Evolutionary conservation across 1,139 yeast species (phyloP), one percentile per base, ranked within the genome.

Genomic region (Taiozyma sp.): DNA sequence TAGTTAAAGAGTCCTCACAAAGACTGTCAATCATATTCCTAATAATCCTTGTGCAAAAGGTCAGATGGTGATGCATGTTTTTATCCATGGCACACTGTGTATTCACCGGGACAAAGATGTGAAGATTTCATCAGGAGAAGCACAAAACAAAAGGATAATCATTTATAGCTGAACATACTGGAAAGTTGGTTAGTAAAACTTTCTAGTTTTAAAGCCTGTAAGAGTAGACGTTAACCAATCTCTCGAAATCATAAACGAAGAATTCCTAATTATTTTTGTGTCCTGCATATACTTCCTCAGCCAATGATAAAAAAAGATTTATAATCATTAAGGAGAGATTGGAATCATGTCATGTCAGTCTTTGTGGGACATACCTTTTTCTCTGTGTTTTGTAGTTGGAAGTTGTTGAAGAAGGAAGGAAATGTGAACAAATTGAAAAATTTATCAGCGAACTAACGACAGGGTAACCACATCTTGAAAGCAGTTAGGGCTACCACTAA

Each of bases 21-120:
- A 30, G 34, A 30, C 34, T 13, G 4, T 13, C 34, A 30, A 30
- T 30, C 34, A 30, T 30, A 30, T 30, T 30, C 34, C 34, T n/a
- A 30, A 30, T 30, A 13, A 30, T 30, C 34, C 4, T 30, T 4
- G n/a, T 30, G 30, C 42, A 42, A 41, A 43, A 47, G 45, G n/a
- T 85, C 93, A 85, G 93, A 83, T 85, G 95, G 95, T 85, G 93
- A 85, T 85, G 95, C 95, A 85, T 85, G 93, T 80, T 68, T 72
- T 76, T n/a, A 77, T 75, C 80, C 81, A 70, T 71, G 77, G 85
- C 73, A 70, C 75, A 72, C 68, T 65, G 62, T 64, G 60, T 59
- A 69, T 69, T 83, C 88, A 78, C 88, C 82, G 76, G 81, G 68
- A 70, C 62, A 64, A 64, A 60, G 62, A 64, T 67, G 68, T 72